Base-by-base conservation (phyloP, 2,329 filamentous ascomycete species). In the Botryotinia globosa region DNA sequence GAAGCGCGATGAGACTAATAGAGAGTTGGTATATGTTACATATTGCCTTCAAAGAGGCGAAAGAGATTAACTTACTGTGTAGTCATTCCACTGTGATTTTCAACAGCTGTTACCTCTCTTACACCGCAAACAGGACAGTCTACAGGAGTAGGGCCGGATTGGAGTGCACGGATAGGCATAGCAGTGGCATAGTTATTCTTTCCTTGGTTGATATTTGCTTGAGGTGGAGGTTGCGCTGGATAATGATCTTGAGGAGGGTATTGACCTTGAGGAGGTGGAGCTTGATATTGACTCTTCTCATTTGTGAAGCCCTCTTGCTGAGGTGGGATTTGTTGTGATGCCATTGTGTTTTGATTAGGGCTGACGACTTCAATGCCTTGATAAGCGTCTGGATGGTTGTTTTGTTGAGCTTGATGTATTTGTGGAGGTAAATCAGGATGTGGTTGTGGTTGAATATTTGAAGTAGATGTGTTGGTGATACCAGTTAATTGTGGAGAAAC, bases 41-140 rank as follows among this genome's bases (percentile, higher is more conserved):
- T 42, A 59, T 44, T 54, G 22, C 34, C 18, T 48, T 56, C 4
- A 51, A 22, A n/a, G 58, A 61, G 22, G 58, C 22, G 25, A 70
- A 54, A 20, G 45, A 34, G 42, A 56, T n/a, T 12, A 29, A 73
- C 76, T 71, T 75, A 77, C 76, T 76, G 73, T 14, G 76, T 75
- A 32, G 75, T 78, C 34, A 71, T 74, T 37, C 77, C 77, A 32
- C 51, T 72, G 18, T 72, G 69, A 73, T 70, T 71, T 51, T 77
- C 74, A 32, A 69, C 72, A 44, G 71, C 73, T 6, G 77, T 78
- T 65, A 76, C 66, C 67, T 75, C 74, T 37, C 76, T 65, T 16
- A 71, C 73, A 1, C 74, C 74, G 68, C 77, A 78, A 18, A 75
- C n/a, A 16, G 77, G 76, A 62, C 77, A 78, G 72, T 77, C 76